These are phyloP conservation scores for Pisolithus orientalis DNA, from an alignment of 768 basidiomycete genomes.

Conservation along the genomic window DNA sequence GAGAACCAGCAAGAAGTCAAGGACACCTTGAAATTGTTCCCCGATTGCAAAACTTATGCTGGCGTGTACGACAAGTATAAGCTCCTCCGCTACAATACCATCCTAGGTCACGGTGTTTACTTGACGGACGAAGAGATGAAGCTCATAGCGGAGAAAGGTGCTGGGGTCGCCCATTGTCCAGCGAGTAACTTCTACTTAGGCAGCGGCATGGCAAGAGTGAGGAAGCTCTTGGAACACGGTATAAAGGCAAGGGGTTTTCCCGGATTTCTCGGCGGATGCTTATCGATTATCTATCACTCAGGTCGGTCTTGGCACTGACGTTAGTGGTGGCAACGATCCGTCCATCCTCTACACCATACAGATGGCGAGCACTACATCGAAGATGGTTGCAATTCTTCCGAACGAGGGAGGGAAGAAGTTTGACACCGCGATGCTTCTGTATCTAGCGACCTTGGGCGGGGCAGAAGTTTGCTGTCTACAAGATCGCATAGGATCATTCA, in stretches of 20 bases:
- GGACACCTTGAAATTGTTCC: slow-evolving; percentile 62
- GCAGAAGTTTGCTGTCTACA: slow-evolving; percentile 75
- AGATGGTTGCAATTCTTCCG: slow-evolving; percentile 55
- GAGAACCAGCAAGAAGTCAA: slow-evolving; percentile 76
- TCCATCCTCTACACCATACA: slow-evolving; percentile 75
- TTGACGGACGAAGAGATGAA: slow-evolving; percentile 67
- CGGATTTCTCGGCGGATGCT: slow-evolving; percentile 1
- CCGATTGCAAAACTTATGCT: slow-evolving; percentile 58
- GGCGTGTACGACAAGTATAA: slow-evolving; percentile 76
- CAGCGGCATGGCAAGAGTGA: slow-evolving; percentile 80
- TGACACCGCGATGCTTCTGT: slow-evolving; percentile 67
- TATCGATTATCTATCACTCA: slow-evolving; percentile 23
- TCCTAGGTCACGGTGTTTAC: slow-evolving; percentile 85
- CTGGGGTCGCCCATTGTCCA: slow-evolving; percentile 90
- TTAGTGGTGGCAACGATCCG: slow-evolving; percentile 79
- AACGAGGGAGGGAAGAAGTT: slow-evolving; percentile 52
- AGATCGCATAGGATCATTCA: slow-evolving; percentile 68
- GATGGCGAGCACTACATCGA: slow-evolving; percentile 75
- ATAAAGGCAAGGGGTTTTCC: slow-evolving; percentile 58
- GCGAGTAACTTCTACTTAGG: slow-evolving; percentile 89
- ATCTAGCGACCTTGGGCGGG: slow-evolving; percentile 90
- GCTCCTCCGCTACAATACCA: slow-evolving; percentile 71
- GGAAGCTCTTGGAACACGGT: slow-evolving; percentile 71
- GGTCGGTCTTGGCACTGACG: slow-evolving; percentile 95
- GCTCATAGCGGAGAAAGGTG: slow-evolving; percentile 55